Percentiles rank a stretch among this genome's conserved stretches.
Evolutionary conservation across 179 eudicot genomes (phyloP).

Genomic region (Nepenthes alata): DNA sequence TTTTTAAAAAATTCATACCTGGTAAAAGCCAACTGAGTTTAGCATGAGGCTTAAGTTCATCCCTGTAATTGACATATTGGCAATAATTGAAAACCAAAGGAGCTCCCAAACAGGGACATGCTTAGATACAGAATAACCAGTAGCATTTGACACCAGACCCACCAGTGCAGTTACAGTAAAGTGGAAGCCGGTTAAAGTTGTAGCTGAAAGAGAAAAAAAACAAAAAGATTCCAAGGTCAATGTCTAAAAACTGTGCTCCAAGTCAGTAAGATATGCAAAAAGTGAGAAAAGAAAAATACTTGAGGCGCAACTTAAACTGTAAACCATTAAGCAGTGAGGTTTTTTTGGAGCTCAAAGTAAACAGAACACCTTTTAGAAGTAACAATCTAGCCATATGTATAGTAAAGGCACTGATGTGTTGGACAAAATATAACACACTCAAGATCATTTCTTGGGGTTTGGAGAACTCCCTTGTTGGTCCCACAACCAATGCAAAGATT

Average conservation of each 20-base stretch:
- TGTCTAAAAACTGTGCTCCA: background rate
- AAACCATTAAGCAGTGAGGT: background rate
- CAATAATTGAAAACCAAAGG: slow-evolving; percentile 67
- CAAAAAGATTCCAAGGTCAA: background rate
- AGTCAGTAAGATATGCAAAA: background rate
- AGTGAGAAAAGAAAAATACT: background rate
- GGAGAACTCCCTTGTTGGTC: too few species aligned
- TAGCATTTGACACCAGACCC: slow-evolving; percentile 60
- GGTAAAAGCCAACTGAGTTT: slow-evolving; percentile 61
- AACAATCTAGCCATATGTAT: background rate
- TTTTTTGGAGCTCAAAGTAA: background rate
- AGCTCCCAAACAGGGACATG: slow-evolving; percentile 79
- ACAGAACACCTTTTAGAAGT: background rate
- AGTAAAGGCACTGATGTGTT: too few species aligned
- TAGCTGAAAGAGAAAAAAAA: slow-evolving; percentile 19
- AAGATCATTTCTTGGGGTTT: too few species aligned
- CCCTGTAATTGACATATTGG: slow-evolving; percentile 55
- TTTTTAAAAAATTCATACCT: slow-evolving; percentile 26
- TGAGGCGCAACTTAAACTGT: background rate
- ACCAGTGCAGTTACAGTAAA: slow-evolving; percentile 69
- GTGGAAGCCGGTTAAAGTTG: slow-evolving; percentile 58
- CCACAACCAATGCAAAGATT: too few species aligned
- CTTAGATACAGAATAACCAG: slow-evolving; percentile 59
- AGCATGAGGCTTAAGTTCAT: slow-evolving; percentile 69
- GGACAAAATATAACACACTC: too few species aligned